Conservation (phyloP, 768 basidiomycete genomes). For the Calvatia gigantea region DNA sequence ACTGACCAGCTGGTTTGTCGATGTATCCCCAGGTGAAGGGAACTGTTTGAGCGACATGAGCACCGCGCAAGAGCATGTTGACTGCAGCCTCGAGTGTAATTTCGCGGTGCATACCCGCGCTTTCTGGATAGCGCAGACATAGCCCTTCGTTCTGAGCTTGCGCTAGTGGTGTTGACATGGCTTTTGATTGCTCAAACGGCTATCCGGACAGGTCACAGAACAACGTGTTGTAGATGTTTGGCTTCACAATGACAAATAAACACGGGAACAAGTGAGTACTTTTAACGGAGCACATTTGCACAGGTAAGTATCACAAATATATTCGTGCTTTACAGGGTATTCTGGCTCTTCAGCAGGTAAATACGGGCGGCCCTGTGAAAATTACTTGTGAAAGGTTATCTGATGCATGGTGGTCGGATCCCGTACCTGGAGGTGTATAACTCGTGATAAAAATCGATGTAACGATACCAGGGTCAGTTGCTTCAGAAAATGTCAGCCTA, state of each 20-base stretch:
- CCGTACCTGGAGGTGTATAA: slow-evolving; percentile 34
- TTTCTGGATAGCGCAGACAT: slow-evolving; percentile 71
- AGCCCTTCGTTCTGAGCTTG: slow-evolving; percentile 58
- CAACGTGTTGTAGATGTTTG: background rate
- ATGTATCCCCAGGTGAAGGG: slow-evolving; percentile 75
- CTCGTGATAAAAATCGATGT: slow-evolving; percentile 35
- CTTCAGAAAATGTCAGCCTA: slow-evolving; percentile 28
- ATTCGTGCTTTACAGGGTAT: too few relatives aligned
- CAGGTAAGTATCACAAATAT: background rate
- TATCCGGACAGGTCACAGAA: background rate
- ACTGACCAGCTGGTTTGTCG: slow-evolving; percentile 72
- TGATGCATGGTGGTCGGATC: slow-evolving; percentile 11
- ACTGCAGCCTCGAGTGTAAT: slow-evolving; percentile 56
- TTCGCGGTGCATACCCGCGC: slow-evolving; percentile 51
- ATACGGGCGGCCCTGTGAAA: slow-evolving; percentile 25
- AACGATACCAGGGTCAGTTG: slow-evolving; percentile 38
- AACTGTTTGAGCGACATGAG: slow-evolving; percentile 47
- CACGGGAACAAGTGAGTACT: background rate
- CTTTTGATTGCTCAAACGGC: background rate
- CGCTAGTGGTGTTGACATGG: slow-evolving; percentile 25
- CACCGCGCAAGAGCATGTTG: slow-evolving; percentile 59
- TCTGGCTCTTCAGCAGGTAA: slow-evolving; percentile 22
- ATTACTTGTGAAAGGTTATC: background rate
- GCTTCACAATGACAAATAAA: background rate
- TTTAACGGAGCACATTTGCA: background rate